Evolutionary conservation across 345 rosid species (phyloP), one percentile per base, ranked within the genome.

Genomic region (Erodium maritimum): DNA sequence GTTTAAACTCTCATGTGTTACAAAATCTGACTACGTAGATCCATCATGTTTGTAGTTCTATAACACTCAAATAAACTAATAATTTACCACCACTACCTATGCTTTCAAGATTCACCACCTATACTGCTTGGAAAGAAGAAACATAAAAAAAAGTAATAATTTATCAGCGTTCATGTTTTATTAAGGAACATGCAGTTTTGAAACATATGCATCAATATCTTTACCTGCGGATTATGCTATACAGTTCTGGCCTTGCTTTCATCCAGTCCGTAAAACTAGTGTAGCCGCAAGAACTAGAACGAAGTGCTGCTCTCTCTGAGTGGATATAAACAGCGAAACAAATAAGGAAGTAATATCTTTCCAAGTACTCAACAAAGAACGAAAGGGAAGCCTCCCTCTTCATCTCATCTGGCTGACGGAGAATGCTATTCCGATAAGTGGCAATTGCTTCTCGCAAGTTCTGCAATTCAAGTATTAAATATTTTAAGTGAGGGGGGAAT

Each of bases 251-350:
- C 72, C 99, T 83, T 58, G 99, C 96, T 75, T 77, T 82, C 99
- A 91, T 91, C 99, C 99, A 91, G 71, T 88, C 99, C 77, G 93
- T 69, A 76, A 88, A 91, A 79, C 88, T 78, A 78, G 85, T 86
- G 64, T 78, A 82, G 59, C 78, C 81, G 65, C 72, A 70, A 63
- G 86, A 85, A 75, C 81, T 81, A 73, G 94, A 85, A 67, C 78
- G 82, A 37, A 87, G 86, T 46, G 81, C 87, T 71, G 79, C 80
- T 69, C 96, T 82, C 71, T 88, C 96, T n/a, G 99, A 84, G 77
- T 93, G 95, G 75, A 93, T 73, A 67, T 86, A 86, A 23, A 93
- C 96, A 57, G 99, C 79, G 79, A 93, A 93, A 77, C 99, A 93
- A 76, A 93, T 86, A 63, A 93, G 95, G 73, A 81, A 93, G 79